Evolutionary conservation across 2,329 filamentous ascomycete genomes (phyloP).

Genomic region (Pseudopithomyces chartarum): DNA sequence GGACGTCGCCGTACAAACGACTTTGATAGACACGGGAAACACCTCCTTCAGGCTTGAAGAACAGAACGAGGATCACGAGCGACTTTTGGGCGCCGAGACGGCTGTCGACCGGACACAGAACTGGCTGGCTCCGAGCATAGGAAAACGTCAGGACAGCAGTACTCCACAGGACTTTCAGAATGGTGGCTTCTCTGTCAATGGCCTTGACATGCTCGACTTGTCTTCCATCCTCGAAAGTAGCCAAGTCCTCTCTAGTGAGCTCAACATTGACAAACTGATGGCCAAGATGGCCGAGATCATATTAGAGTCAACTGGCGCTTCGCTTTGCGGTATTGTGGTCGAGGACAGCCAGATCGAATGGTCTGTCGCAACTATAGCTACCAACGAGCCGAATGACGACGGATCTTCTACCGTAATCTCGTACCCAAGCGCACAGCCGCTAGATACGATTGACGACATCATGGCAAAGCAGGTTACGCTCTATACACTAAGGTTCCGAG

Average conservation of each 20-base stretch:
- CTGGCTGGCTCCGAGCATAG: slow-evolving; percentile 54
- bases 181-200: slow-evolving; percentile 68
- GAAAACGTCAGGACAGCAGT: slow-evolving; percentile 44
- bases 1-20: slow-evolving; percentile 72
- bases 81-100: slow-evolving; percentile 43
- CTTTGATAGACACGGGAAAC: slow-evolving; percentile 58
- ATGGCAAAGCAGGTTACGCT: slow-evolving; percentile 78
- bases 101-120: slow-evolving; percentile 54
- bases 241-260: slow-evolving; percentile 78
- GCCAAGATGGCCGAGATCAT: slow-evolving; percentile 84
- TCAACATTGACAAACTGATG: slow-evolving; percentile 75
- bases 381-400: slow-evolving; percentile 59
- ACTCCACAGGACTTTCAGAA: slow-evolving; percentile 59
- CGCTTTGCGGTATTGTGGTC: slow-evolving; percentile 74
- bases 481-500: slow-evolving; percentile 77
- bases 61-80: slow-evolving; percentile 49
- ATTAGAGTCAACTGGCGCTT: slow-evolving; percentile 75
- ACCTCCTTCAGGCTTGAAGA: slow-evolving; percentile 50
- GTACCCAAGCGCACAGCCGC: slow-evolving; percentile 67
- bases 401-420: slow-evolving; percentile 55
- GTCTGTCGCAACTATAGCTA: slow-evolving; percentile 75
- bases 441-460: slow-evolving; percentile 66
- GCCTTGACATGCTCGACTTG: slow-evolving; percentile 80
- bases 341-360: slow-evolving; percentile 69
- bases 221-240: slow-evolving; percentile 79